Percentiles rank a stretch among this genome's conserved stretches.
phyloP scores from a whole-genome alignment of 202 grass and related monocot genomes.

The Schoenoplectus tabernaemontani region DNA sequence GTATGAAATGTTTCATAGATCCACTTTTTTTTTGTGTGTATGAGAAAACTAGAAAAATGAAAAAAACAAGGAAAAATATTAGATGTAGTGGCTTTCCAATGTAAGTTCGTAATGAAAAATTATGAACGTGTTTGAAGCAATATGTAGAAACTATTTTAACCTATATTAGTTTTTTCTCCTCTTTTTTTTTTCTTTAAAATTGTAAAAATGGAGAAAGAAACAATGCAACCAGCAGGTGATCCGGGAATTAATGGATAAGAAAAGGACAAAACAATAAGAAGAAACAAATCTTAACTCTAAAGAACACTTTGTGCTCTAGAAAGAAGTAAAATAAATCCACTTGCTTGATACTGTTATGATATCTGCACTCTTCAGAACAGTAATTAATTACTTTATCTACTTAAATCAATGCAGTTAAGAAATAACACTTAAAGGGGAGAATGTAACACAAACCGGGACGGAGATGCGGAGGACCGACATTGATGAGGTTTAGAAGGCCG shows the following conservation, averaged over 20 bases:
- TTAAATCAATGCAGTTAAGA: background rate
- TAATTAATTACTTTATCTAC: background rate
- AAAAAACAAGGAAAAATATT: background rate
- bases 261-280: no score
- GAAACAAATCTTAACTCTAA: no score
- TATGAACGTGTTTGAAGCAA: no score
- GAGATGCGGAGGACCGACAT: background rate
- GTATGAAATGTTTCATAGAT: background rate
- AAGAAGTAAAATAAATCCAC: background rate
- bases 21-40: background rate
- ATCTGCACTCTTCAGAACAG: background rate
- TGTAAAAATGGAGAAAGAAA: background rate
- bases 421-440: background rate
- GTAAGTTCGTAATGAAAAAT: no score
- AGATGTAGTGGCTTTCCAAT: no score
- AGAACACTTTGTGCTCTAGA: background rate
- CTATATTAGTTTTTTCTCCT: no score
- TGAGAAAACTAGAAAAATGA: background rate
- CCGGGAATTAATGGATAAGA: no score
- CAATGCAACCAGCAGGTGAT: no score
- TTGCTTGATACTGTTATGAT: no score
- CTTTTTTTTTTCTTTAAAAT: background rate
- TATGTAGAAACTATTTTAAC: no score
- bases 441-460: slow-evolving; percentile 3
- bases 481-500: slow-evolving; percentile 5